Percentiles rank a stretch among this genome's conserved stretches.
Evolutionary conservation across 1,284 basidiomycete genomes (phyloP).

Genomic region (Austroboletus novae-zelandiae): DNA sequence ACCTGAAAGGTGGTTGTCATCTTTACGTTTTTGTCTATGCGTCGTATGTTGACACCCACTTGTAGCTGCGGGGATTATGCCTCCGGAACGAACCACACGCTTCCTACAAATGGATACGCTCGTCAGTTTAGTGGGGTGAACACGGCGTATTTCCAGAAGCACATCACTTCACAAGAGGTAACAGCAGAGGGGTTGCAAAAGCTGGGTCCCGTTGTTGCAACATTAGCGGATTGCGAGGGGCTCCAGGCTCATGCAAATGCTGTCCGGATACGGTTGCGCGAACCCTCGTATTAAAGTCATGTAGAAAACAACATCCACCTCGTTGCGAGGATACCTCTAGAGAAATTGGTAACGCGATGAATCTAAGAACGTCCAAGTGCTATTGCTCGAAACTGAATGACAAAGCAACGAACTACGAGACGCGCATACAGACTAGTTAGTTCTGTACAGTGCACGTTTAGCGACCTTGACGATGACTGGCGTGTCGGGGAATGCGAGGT

Average conservation of each 20-base stretch:
- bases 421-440: conserved; percentile 51
- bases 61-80: conserved; percentile 95
- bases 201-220: conserved; percentile 88
- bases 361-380: conserved; percentile 23
- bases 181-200: conserved; percentile 74
- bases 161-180: conserved; percentile 95
- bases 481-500: conserved; percentile 89
- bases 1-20: conserved; percentile 79
- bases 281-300: conserved; percentile 3
- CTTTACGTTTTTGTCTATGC: not conserved
- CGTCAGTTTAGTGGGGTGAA: conserved; percentile 98
- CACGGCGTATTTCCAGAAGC: conserved; percentile 97
- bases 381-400: conserved; percentile 14
- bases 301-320: not conserved
- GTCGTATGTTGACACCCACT: conserved; percentile 7
- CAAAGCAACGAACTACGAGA: conserved; percentile 11
- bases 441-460: conserved; percentile 87
- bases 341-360: conserved; percentile 12
- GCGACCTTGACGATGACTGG: conserved; percentile 86
- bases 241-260: conserved; percentile 93
- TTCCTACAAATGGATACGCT: conserved; percentile 94
- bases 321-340: conserved; percentile 12
- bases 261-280: conserved; percentile 64
- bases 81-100: conserved; percentile 97
- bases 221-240: conserved; percentile 93